Evolutionary conservation across 2,329 filamentous ascomycete genomes (phyloP).

Genomic region (Aspergillus tubingensis): DNA sequence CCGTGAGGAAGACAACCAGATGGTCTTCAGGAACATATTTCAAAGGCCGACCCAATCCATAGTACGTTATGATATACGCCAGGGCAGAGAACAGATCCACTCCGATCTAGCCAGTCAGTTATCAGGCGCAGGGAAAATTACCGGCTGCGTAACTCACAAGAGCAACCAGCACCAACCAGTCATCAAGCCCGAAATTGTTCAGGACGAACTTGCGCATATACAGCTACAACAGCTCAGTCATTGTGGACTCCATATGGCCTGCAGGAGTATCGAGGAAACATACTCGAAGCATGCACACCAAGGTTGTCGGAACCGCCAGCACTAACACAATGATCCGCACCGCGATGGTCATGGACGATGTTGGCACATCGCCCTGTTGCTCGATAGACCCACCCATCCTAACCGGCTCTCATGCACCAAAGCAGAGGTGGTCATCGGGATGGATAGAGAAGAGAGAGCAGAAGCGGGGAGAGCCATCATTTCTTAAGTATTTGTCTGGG

Average conservation of each 20-base stretch:
- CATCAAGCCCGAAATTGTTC: conserved; percentile 18
- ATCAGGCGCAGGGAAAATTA: not conserved
- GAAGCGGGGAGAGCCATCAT: not conserved
- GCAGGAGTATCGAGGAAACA: not conserved
- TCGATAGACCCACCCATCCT: not conserved
- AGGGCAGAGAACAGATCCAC: conserved; percentile 19
- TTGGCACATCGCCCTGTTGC: not conserved
- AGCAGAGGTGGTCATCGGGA: not conserved
- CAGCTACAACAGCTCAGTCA: conserved; percentile 11
- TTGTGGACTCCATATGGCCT: not conserved
- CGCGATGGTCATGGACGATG: conserved; percentile 1
- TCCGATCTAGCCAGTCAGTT: conserved; percentile 3
- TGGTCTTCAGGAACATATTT: conserved; percentile 9
- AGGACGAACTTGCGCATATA: conserved; percentile 20
- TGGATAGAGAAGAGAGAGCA: not conserved
- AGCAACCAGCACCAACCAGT: conserved; percentile 18
- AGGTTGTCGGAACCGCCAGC: conserved; percentile 4
- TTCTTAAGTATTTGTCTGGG: not conserved
- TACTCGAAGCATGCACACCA: conserved; percentile 5
- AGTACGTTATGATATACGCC: conserved; percentile 14
- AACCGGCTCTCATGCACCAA: not conserved
- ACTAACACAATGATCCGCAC: conserved; percentile 6
- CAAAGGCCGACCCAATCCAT: conserved; percentile 9
- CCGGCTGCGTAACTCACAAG: conserved; percentile 7
- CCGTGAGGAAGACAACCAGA: conserved; percentile 14